Percentiles rank a stretch among this genome's conserved stretches.
phyloP scores from a whole-genome alignment of 169 alveolate genomes.

The Eimeria praecox region DNA sequence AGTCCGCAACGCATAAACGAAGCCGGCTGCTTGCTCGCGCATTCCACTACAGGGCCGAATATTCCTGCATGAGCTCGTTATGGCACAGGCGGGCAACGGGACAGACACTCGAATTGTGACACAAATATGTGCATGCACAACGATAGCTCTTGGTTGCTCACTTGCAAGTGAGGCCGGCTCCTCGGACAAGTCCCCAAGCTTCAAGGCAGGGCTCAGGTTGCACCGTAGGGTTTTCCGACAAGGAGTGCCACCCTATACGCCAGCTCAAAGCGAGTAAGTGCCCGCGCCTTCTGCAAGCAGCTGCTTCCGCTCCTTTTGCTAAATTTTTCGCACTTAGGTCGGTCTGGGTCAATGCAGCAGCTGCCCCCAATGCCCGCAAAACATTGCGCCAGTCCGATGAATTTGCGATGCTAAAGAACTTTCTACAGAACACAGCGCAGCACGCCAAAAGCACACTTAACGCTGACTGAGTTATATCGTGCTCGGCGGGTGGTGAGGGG shows the following conservation, averaged over 20 bases:
- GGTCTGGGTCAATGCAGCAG: slow-evolving; percentile 10
- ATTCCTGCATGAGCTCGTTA: neutral
- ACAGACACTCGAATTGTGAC: neutral
- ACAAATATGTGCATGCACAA: neutral
- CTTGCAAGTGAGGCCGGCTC: slow-evolving; percentile 79
- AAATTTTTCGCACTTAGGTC: neutral
- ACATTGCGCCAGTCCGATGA: slow-evolving; percentile 72
- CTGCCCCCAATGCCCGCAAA: slow-evolving; percentile 71
- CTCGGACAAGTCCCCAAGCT: slow-evolving; percentile 78
- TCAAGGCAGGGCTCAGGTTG: slow-evolving; percentile 74
- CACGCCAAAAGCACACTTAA: neutral
- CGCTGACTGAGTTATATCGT: neutral
- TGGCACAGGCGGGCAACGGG: neutral
- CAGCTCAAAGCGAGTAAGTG: slow-evolving; percentile 76
- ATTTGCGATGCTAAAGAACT: slow-evolving; percentile 42
- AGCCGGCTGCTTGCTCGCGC: neutral
- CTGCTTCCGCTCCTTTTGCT: slow-evolving; percentile 66
- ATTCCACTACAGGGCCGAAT: neutral
- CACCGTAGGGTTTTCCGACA: neutral
- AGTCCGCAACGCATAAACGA: neutral
- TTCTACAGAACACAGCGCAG: slow-evolving; percentile 30
- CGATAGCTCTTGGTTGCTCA: slow-evolving; percentile 24
- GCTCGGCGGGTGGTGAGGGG: neutral
- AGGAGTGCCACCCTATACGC: slow-evolving; percentile 51
- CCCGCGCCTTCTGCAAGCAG: slow-evolving; percentile 74